A percentile compares a stretch with the other conserved stretches of the same genome.
Evolutionary conservation across 2,329 filamentous ascomycete genomes (phyloP).

Genomic region (Stemphylium beticola): DNA sequence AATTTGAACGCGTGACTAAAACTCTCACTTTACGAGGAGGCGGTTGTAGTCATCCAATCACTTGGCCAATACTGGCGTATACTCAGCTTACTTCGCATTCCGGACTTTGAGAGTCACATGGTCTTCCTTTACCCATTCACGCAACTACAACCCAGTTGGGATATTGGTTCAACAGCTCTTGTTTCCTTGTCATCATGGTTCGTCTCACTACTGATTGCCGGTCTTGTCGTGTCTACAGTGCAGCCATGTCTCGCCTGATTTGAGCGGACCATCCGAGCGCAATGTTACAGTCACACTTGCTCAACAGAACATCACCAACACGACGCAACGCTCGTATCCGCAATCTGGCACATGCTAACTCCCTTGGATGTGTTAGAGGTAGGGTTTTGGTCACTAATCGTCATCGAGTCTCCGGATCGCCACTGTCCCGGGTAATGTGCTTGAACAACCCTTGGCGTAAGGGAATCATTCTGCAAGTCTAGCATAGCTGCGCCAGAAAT

Average conservation of each 20-base stretch:
- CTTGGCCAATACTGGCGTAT: neutral
- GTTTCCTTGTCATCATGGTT: neutral
- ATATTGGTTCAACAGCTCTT: neutral
- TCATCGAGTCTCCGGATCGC: neutral
- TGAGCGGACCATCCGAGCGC: neutral
- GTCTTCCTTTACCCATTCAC: neutral
- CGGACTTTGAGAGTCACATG: neutral
- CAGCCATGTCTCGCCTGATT: neutral
- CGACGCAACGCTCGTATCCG: neutral
- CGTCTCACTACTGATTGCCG: neutral
- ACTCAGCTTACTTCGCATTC: slow-evolving; percentile 1
- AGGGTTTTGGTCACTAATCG: neutral
- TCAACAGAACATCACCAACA: neutral
- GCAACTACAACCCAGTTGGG: neutral
- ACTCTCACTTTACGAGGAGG: too few species aligned
- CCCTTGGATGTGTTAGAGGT: neutral
- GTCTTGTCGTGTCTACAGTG: neutral
- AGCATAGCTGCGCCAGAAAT: neutral
- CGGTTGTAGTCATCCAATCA: neutral
- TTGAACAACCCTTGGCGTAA: too few species aligned
- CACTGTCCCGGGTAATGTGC: neutral
- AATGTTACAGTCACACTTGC: slow-evolving; percentile 2
- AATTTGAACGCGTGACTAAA: neutral
- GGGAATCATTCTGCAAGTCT: neutral
- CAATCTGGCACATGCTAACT: neutral